Evolutionary conservation across 768 basidiomycete genomes (phyloP), one percentile per base, ranked within the genome.

Genomic region (Lactarius pseudohatsudake): DNA sequence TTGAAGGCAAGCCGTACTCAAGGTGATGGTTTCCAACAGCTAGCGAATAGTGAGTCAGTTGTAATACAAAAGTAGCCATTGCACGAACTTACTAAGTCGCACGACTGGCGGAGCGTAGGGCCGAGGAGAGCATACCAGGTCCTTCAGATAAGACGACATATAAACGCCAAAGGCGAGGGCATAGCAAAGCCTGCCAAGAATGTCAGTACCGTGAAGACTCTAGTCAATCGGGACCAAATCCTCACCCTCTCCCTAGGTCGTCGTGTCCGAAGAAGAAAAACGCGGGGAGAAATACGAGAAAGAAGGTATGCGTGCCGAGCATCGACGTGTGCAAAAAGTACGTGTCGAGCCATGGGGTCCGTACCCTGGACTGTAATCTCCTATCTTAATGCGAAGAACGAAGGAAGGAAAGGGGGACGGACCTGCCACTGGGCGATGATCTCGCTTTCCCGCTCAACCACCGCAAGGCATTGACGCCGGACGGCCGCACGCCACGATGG

Each of bases 1-100:
- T 97, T 0, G 94, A 96, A 0, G 95, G 96, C 73, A 98, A 96
- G 28, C 96, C 96, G 71, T 96, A 96, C 78, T 96, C 94, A 3
- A 92, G 82, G 70, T 94, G 91, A 72, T 92, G 91, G 1, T 79
- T 83, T 16, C 91, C 89, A 60, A 93, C 87, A 5, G 88, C 90
- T 92, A 66, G 20, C 9, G 38, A 41, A 67, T 45, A 41, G n/a
- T 18, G 22, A 22, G 36, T 36, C 3, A 40, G 45, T 18, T 9
- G 13, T 64, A 22, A 50, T 1, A 26, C n/a, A n/a, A n/a, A n/a
- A n/a, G n/a, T n/a, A n/a, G n/a, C n/a, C n/a, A n/a, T n/a, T n/a
- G n/a, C 18, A 30, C 6, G 56, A 50, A 79, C 89, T 71, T 71
- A 96, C 94, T 90, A 7, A 96, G 79, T 60, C 96, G 85, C n/a